These are phyloP conservation scores for Amanita muscaria DNA, from an alignment of 768 basidiomycete genomes.

Conservation along the genomic window DNA sequence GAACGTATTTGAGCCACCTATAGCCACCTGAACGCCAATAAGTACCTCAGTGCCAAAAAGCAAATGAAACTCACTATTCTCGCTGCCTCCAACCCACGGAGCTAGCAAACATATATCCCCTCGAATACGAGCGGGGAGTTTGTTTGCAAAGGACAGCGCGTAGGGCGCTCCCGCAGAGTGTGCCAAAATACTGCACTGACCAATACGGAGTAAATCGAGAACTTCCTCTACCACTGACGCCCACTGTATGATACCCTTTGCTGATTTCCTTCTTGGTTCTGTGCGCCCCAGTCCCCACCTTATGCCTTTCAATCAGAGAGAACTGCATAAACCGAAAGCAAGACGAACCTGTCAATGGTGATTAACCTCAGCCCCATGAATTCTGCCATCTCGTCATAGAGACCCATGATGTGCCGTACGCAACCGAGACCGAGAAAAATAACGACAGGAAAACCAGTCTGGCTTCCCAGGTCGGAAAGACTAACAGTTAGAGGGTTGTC, in stretches of 20 bases:
- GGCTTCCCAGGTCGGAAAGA: slow-evolving; percentile 85
- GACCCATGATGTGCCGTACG: slow-evolving; percentile 88
- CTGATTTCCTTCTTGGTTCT: slow-evolving; percentile 54
- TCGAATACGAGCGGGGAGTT: slow-evolving; percentile 60
- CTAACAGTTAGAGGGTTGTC: slow-evolving; percentile 76
- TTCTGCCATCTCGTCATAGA: slow-evolving; percentile 95
- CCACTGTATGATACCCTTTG: slow-evolving; percentile 86
- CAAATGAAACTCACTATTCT: slow-evolving; percentile 55
- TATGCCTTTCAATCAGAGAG: slow-evolving; percentile 11
- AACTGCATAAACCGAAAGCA: slow-evolving; percentile 9
- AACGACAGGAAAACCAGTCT: slow-evolving; percentile 80
- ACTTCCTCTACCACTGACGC: slow-evolving; percentile 85
- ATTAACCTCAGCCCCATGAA: slow-evolving; percentile 81
- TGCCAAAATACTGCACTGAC: slow-evolving; percentile 82
- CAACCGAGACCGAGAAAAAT: slow-evolving; percentile 92
- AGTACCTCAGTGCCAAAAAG: slow-evolving; percentile 7
- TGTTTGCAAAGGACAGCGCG: slow-evolving; percentile 80
- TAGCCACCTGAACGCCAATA: slow-evolving; percentile 49
- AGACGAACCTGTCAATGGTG: slow-evolving; percentile 75
- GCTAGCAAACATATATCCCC: slow-evolving; percentile 87
- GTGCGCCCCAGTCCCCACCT: slow-evolving; percentile 94
- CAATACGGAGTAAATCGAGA: slow-evolving; percentile 68
- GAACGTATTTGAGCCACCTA: slow-evolving; percentile 96
- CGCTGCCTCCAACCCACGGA: slow-evolving; percentile 92
- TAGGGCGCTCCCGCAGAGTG: slow-evolving; percentile 96